These are phyloP conservation scores for Hanseniaspora uvarum DNA, from an alignment of 1,139 yeast species.

Conservation along the genomic window DNA sequence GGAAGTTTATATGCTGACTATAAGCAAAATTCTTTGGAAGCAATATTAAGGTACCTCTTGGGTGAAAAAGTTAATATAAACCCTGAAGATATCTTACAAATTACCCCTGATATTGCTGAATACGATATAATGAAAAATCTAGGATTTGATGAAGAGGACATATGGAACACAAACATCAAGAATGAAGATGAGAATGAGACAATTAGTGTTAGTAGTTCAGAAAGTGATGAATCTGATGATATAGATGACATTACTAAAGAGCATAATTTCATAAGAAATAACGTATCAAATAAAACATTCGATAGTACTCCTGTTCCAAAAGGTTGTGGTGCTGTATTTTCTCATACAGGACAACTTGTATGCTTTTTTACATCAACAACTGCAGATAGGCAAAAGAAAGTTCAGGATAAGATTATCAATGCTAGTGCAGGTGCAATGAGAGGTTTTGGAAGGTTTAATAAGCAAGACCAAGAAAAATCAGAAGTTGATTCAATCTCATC, in stretches of 20 bases:
- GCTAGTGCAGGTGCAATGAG: slow-evolving; percentile 39
- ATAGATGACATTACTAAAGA: slow-evolving; percentile 24
- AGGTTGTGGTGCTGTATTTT: slow-evolving; percentile 89
- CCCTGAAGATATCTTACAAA: slow-evolving; percentile 19
- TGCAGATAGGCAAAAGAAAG: slow-evolving; percentile 29
- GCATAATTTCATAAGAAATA: slow-evolving; percentile 13
- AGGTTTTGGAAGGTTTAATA: slow-evolving; percentile 31
- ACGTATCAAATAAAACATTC: slow-evolving; percentile 31
- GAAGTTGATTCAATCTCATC: not conserved
- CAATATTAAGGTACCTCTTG: slow-evolving; percentile 62
- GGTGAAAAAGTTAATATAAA: slow-evolving; percentile 61
- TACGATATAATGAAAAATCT: slow-evolving; percentile 17
- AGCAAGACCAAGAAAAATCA: slow-evolving; percentile 18
- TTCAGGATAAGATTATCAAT: slow-evolving; percentile 29
- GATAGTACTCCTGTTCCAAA: slow-evolving; percentile 87
- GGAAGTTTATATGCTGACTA: slow-evolving; percentile 47
- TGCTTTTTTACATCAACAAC: slow-evolving; percentile 60
- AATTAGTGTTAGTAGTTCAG: slow-evolving; percentile 23
- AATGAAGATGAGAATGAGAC: slow-evolving; percentile 22
- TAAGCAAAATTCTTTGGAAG: slow-evolving; percentile 65
- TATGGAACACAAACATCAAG: slow-evolving; percentile 18
- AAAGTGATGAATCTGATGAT: slow-evolving; percentile 23
- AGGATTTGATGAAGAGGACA: slow-evolving; percentile 17
- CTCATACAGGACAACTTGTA: slow-evolving; percentile 63
- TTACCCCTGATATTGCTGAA: slow-evolving; percentile 18